Conservation (phyloP, 177 flowering plant species). For the Tripterygium wilfordii region DNA sequence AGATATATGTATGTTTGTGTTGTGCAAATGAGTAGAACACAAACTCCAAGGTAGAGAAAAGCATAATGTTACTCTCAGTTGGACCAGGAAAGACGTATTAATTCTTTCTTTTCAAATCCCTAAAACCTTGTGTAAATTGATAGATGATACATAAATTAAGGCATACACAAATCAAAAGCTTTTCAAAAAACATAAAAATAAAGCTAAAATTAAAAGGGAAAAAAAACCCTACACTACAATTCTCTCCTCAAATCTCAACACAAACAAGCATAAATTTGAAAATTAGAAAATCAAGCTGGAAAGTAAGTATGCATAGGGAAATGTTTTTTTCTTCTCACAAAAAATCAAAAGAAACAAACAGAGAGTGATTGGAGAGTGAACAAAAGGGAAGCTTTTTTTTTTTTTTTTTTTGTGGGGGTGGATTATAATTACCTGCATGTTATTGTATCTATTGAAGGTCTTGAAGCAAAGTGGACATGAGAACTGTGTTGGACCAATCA, state of each 20-base stretch:
- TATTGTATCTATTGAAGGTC: constrained; percentile 89
- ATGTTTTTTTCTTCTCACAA: constrained; percentile 10
- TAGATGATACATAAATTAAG: no score
- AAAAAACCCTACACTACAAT: constrained; percentile 18
- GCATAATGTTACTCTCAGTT: constrained; percentile 18
- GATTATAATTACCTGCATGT: constrained; percentile 82
- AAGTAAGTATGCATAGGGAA: constrained; percentile 10
- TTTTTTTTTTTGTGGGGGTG: constrained; percentile 2
- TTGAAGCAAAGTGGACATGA: constrained; percentile 88
- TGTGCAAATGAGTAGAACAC: constrained; percentile 18
- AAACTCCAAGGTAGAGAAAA: constrained; percentile 28
- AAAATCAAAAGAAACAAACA: constrained; percentile 6
- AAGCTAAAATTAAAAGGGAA: no score
- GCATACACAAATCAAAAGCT: no score
- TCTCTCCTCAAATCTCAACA: constrained; percentile 2
- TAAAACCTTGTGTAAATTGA: no score
- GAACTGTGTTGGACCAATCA: constrained; percentile 89
- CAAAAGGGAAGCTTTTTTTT: constrained; percentile 7
- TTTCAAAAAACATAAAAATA: no score
- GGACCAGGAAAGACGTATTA: constrained; percentile 15
- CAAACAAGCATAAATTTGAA: constrained; percentile 7
- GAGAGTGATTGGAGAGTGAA: constrained; percentile 11
- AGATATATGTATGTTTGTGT: neutral
- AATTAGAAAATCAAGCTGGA: constrained; percentile 19
- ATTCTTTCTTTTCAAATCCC: constrained; percentile 20